Percentiles rank a stretch among this genome's conserved stretches.
phyloP scores from a whole-genome alignment of 1,284 basidiomycete genomes.

The Pholiota adiposa region DNA sequence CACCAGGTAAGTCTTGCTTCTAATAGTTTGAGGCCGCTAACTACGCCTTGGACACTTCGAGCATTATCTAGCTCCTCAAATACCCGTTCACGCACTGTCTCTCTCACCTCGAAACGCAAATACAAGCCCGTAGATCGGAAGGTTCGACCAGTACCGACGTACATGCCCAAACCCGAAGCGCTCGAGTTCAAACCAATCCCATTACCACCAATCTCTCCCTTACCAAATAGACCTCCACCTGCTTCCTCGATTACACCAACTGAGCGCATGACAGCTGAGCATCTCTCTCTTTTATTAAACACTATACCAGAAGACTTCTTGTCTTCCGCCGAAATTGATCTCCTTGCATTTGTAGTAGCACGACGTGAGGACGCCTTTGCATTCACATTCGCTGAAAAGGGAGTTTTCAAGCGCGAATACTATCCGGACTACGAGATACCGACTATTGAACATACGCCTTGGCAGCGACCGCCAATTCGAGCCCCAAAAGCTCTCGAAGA shows the following conservation, averaged over 20 bases:
- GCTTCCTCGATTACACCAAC: constrained; percentile 6
- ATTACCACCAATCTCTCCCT: no score
- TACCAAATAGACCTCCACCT: constrained; percentile 25
- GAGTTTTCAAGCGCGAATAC: constrained; percentile 33
- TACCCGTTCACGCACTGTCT: not conserved
- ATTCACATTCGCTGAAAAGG: constrained; percentile 32
- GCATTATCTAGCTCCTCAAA: not conserved
- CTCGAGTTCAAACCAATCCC: constrained; percentile 29
- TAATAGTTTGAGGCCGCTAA: not conserved
- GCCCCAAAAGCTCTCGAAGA: no score
- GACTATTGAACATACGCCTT: no score
- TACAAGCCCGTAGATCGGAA: constrained; percentile 38
- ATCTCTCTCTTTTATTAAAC: constrained; percentile 19
- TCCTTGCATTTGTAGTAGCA: constrained; percentile 27
- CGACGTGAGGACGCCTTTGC: constrained; percentile 29
- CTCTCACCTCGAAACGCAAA: constrained; percentile 14
- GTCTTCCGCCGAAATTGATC: constrained; percentile 23
- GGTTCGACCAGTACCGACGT: constrained; percentile 34
- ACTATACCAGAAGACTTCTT: constrained; percentile 25
- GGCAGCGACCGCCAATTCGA: no score
- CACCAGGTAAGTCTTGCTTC: constrained; percentile 8
- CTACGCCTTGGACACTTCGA: constrained; percentile 23
- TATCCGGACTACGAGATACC: constrained; percentile 40
- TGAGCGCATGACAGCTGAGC: constrained; percentile 18
- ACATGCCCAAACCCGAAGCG: constrained; percentile 30